A percentile compares a stretch with the other conserved stretches of the same genome.
phyloP scores from a whole-genome alignment of 345 rosid genomes.

The Brassica cretica region DNA sequence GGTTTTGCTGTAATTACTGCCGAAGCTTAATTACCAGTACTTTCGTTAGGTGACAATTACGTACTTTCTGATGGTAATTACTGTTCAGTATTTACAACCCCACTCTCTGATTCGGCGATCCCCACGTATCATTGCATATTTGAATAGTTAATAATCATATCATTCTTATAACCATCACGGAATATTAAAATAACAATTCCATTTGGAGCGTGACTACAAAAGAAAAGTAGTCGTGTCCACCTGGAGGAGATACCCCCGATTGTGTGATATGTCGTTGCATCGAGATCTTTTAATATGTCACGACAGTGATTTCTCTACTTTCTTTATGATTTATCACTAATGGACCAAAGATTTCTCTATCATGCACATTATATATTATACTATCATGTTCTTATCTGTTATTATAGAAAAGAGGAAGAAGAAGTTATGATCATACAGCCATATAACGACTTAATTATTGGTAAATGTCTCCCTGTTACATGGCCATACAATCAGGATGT shows the following conservation, averaged over 20 bases:
- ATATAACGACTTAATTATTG: not conserved
- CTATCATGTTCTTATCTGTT: not conserved
- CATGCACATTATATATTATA: conserved; percentile 1
- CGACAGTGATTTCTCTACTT: not conserved
- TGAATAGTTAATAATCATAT: no score
- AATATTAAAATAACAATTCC: not conserved
- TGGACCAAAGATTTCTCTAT: not conserved
- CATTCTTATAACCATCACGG: not conserved
- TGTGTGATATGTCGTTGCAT: conserved; percentile 7
- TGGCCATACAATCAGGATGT: conserved; percentile 1
- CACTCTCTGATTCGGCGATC: not conserved
- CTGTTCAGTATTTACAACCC: not conserved
- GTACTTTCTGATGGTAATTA: conserved; percentile 14
- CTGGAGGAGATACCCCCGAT: conserved; percentile 12
- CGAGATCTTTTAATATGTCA: not conserved
- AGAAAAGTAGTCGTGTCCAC: conserved; percentile 17
- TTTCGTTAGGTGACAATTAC: conserved; percentile 4
- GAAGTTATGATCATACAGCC: not conserved
- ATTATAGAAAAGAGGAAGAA: not conserved
- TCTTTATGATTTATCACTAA: not conserved
- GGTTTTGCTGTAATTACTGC: not conserved
- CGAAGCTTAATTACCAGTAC: not conserved
- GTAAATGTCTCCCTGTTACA: not conserved
- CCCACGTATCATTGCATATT: not conserved
- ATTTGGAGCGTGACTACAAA: conserved; percentile 5